These are phyloP conservation scores for Penicillium sclerotiorum DNA, from an alignment of 2,329 filamentous ascomycete genomes.

Conservation along the genomic window DNA sequence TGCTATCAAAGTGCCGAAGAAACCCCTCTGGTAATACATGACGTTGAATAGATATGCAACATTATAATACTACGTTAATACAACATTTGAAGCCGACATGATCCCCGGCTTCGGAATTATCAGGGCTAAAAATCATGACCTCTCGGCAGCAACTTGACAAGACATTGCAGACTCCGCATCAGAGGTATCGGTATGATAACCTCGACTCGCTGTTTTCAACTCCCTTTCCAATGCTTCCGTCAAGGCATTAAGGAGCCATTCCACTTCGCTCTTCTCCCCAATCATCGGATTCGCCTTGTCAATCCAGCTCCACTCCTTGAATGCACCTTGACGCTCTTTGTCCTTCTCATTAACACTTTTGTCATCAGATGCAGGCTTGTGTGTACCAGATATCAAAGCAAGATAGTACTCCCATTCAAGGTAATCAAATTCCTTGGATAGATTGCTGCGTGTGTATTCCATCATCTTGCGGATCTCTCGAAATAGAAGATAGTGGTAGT, in stretches of 20 bases:
- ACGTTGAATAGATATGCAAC: too few relatives aligned
- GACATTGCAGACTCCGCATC: too few relatives aligned
- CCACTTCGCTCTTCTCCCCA: conserved; percentile 45
- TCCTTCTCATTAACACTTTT: conserved; percentile 27
- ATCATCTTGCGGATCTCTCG: conserved; percentile 44
- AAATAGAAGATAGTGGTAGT: conserved; percentile 48
- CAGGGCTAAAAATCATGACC: too few relatives aligned
- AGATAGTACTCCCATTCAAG: conserved; percentile 55
- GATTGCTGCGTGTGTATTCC: conserved; percentile 33
- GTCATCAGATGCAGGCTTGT: conserved; percentile 7
- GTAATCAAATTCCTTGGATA: conserved; percentile 42
- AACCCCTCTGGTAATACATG: too few relatives aligned
- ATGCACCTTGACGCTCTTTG: conserved; percentile 4
- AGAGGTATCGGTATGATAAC: conserved; percentile 9
- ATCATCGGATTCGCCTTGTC: conserved; percentile 42
- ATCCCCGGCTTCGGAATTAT: too few relatives aligned
- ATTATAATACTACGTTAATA: too few relatives aligned
- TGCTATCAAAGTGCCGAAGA: too few relatives aligned
- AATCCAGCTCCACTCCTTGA: conserved; percentile 44
- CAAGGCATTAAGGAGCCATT: conserved; percentile 47
- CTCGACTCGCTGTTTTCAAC: conserved; percentile 33
- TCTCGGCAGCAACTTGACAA: too few relatives aligned
- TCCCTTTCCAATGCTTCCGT: conserved; percentile 42
- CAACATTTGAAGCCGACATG: too few relatives aligned
- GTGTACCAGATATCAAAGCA: conserved; percentile 48